Evolutionary conservation across 2,329 filamentous ascomycete genomes (phyloP), one percentile per base, ranked within the genome.

Genomic region (Coniella lustricola): DNA sequence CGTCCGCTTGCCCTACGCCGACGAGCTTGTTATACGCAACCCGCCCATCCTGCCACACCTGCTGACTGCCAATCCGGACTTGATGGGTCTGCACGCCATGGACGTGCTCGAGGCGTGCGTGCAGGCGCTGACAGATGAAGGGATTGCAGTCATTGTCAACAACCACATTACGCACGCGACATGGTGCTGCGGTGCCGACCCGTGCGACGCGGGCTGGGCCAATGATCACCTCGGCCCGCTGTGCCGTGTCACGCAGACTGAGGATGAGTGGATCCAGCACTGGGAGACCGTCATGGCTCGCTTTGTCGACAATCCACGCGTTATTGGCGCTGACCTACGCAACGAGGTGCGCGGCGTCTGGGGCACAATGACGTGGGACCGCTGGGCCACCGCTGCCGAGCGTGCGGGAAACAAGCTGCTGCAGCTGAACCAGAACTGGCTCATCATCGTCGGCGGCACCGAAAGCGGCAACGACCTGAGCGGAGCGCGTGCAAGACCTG

Each of bases 341-440:
- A 86, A 86, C 64, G 82, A 86, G 65, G 81, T 84, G 33, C 75
- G 82, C 44, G 82, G 81, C 5, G 67, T 84, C 34, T 84, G 81
- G 81, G 82, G 81, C 29, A 84, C 81, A 13, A 83, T 85, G 77
- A 67, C 76, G 5, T 86, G 83, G 82, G 65, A 70, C 21, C 71
- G 69, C 46, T 85, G 81, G 81, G 82, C 81, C 0, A 61, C 69
- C 1, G 82, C 82, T 0, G 81, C 82, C 25, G 82, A 85, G 64
- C 68, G 68, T 52, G 82, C 77, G 50, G 78, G 79, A 40, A 82
- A 84, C 59, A 67, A 74, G 16, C 67, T 86, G 42, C 69, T 85
- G 29, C 64, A 63, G 51, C 69, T 85, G 61, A 79, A 82, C 50
- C 67, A 66, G 16, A 70, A 82, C 64, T 85, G 81, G 82, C 70